These are phyloP conservation scores for Drechslerella coelobrocha DNA, from an alignment of 2,329 filamentous ascomycete genomes.

Conservation along the genomic window DNA sequence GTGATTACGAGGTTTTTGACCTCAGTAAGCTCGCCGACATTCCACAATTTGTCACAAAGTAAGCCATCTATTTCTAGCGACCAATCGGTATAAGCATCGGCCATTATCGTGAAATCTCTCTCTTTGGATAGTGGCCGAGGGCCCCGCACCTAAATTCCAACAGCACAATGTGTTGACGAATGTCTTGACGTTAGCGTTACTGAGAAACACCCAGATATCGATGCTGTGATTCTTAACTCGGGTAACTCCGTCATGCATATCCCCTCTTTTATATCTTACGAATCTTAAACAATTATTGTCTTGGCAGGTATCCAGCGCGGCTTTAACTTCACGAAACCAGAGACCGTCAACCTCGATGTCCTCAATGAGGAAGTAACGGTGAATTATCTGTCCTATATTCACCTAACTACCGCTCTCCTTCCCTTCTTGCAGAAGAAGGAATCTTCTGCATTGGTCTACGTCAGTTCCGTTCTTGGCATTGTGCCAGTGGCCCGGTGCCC, in stretches of 20 bases:
- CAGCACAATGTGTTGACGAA: constrained; percentile 26
- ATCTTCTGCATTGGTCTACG: constrained; percentile 56
- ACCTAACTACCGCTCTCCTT: constrained; percentile 61
- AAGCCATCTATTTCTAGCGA: constrained; percentile 30
- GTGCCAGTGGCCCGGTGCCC: constrained; percentile 62
- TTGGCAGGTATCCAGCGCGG: constrained; percentile 60
- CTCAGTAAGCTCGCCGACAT: constrained; percentile 61
- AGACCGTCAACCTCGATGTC: constrained; percentile 58
- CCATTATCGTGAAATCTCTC: background rate
- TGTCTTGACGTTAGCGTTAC: constrained; percentile 56
- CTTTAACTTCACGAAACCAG: constrained; percentile 62
- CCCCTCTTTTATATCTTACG: background rate
- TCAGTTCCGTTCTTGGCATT: constrained; percentile 61
- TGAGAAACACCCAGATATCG: constrained; percentile 62
- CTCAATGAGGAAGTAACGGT: constrained; percentile 61
- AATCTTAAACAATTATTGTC: background rate
- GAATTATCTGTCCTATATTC: constrained; percentile 62
- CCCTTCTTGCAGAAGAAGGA: constrained; percentile 59
- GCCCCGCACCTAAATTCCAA: constrained; percentile 27
- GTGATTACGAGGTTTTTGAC: constrained; percentile 59
- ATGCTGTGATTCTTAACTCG: constrained; percentile 67
- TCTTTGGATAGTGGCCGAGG: background rate
- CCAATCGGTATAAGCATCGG: background rate
- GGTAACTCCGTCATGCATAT: constrained; percentile 55
- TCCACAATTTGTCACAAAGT: constrained; percentile 60